A percentile compares a stretch with the other conserved stretches of the same genome.
phyloP scores from a whole-genome alignment of 73 alveolate species.

The Breviolum minutum region DNA sequence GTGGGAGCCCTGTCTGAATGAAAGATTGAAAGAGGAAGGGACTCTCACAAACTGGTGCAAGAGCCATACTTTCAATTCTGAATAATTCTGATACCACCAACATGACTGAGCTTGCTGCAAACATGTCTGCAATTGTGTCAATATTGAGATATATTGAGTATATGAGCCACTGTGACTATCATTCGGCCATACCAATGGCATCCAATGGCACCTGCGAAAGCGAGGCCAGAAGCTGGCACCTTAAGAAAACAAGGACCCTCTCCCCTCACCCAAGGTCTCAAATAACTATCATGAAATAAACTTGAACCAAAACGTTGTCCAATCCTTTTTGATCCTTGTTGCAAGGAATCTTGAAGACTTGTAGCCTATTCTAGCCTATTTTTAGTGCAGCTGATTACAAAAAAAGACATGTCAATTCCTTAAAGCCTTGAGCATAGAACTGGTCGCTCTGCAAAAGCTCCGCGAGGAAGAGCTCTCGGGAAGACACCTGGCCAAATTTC shows the following conservation, averaged over 20 bases:
- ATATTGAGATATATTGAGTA: too few species aligned
- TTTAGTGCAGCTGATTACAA: neutral
- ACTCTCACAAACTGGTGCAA: neutral
- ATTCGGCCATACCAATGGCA: neutral
- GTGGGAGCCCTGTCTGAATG: conserved; percentile 74
- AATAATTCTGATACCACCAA: neutral
- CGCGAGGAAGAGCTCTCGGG: conserved; percentile 94
- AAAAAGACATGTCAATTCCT: neutral
- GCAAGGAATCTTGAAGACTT: too few species aligned
- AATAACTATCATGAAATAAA: neutral
- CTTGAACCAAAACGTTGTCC: too few species aligned
- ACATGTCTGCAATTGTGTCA: neutral
- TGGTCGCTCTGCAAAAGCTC: conserved; percentile 92
- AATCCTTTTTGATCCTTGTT: too few species aligned
- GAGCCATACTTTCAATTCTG: neutral
- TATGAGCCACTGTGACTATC: neutral
- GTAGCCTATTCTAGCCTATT: neutral
- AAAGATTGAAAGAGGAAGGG: neutral
- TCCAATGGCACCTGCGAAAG: conserved; percentile 68
- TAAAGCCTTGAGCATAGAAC: neutral
- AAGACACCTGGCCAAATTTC: conserved; percentile 27
- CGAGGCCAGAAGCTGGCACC: conserved; percentile 93
- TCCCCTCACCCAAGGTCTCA: neutral
- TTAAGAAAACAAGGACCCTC: neutral
- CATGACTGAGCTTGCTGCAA: neutral